Evolutionary conservation across 495 filamentous ascomycete genomes (phyloP).

Genomic region (Daldinia concentrica): DNA sequence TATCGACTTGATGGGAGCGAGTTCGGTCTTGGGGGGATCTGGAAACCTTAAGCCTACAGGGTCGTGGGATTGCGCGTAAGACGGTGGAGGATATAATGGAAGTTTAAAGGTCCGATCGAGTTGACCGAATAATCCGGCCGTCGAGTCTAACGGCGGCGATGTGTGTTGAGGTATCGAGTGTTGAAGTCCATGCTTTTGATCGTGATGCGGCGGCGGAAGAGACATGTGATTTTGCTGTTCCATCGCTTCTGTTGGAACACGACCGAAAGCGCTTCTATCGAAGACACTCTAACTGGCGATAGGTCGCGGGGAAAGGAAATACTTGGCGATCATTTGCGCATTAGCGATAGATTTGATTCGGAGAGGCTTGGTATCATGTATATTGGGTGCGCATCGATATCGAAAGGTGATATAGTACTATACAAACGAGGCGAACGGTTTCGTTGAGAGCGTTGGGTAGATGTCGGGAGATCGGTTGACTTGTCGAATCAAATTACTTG

Average conservation of each 20-base stretch:
- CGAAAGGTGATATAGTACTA: conserved; percentile 27
- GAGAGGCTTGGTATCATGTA: conserved; percentile 23
- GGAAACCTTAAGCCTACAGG: conserved; percentile 49
- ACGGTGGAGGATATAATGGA: conserved; percentile 48
- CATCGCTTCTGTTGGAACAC: conserved; percentile 29
- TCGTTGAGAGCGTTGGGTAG: conserved; percentile 9
- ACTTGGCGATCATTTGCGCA: conserved; percentile 37
- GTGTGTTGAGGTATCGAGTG: conserved; percentile 32
- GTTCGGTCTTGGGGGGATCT: conserved; percentile 50
- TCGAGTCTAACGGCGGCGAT: conserved; percentile 34
- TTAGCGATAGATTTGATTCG: conserved; percentile 12
- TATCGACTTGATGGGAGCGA: conserved; percentile 54
- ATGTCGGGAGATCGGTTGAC: conserved; percentile 16
- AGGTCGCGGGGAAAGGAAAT: conserved; percentile 20
- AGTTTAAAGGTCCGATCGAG: conserved; percentile 43
- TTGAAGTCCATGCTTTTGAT: conserved; percentile 38
- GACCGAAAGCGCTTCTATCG: conserved; percentile 21
- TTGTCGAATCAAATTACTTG: conserved; percentile 30
- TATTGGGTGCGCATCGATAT: conserved; percentile 24
- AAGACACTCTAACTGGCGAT: conserved; percentile 34
- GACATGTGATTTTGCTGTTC: conserved; percentile 45
- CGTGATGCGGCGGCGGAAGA: conserved; percentile 34
- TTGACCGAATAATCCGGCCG: conserved; percentile 25
- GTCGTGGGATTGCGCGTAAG: conserved; percentile 56
- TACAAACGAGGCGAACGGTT: conserved; percentile 24